Base-by-base conservation (phyloP, 2,329 filamentous ascomycete species). In the Colletotrichum karsti region DNA sequence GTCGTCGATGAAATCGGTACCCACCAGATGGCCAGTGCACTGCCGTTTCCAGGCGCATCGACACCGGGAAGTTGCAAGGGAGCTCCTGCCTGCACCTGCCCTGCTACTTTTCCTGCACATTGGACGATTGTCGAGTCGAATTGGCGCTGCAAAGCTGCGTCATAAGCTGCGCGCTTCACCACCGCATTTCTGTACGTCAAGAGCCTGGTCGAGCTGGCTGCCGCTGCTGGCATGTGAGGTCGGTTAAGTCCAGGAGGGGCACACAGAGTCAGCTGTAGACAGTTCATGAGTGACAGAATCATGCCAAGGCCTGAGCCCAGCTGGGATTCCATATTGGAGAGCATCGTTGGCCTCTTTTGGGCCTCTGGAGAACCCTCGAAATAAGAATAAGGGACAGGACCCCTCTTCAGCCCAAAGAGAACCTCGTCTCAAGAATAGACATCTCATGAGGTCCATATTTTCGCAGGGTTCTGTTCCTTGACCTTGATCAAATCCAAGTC, bases 311-410 rank as follows among this genome's bases (percentile, higher is more conserved):
- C 56, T 33, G 30, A 13, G 44, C 46, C 46, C 28, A 30, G n/a
- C 54, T 48, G 22, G 56, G 53, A 18, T 53, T 20, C 28, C 44
- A 35, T 30, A 37, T 57, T 51, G 35, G 59, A 58, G 59, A 58
- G 26, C 28, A 7, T 35, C 44, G 63, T 46, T 51, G 63, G 64
- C 59, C 59, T 67, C 63, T 54, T 26, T 63, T 35, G 24, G 48
- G 37, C 12, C 24, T 20, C 8, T 13, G 28, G 30, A 28, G 41
- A 35, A 53, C 64, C 64, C 28, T 67, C 18, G 33, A 57, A 64
- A 67, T 67, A 67, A 64, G 64, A 64, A 59, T 55, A 64, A 64
- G 64, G 64, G 60, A 67, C 46, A 59, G 37, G 24, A 57, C 44
- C 60, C 64, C 53, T 59, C 60, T 22, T 51, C 46, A 41, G 48